These are phyloP conservation scores for Cunninghamia lanceolata DNA, from an alignment of 75 land plant genomes.

Conservation along the genomic window DNA sequence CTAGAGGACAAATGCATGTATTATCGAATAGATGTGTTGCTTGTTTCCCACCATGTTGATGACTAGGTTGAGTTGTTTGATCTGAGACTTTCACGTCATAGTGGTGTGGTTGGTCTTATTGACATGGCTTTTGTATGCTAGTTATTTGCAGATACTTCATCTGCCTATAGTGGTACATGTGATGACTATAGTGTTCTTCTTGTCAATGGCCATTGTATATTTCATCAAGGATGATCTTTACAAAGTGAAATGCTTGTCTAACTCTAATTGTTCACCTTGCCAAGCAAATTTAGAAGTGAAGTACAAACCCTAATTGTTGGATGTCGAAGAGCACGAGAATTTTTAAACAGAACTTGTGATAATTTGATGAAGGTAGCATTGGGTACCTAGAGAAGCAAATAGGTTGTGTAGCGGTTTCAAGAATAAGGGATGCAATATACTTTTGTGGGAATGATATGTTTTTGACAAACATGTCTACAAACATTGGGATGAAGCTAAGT, in stretches of 20 bases:
- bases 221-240: too few species aligned
- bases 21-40: too few species aligned
- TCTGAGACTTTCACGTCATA: constrained; percentile 69
- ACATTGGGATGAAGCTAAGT: constrained; percentile 99
- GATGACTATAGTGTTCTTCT: constrained; percentile 35
- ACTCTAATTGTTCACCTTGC: constrained; percentile 16
- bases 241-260: constrained; percentile 6
- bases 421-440: too few species aligned
- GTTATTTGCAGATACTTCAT: constrained; percentile 30
- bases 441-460: too few species aligned
- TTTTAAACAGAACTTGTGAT: constrained; percentile 42
- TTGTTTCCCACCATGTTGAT: too few species aligned
- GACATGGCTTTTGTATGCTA: constrained; percentile 82
- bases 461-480: too few species aligned
- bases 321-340: constrained; percentile 55
- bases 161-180: background rate
- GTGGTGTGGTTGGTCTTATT: constrained; percentile 86
- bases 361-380: too few species aligned
- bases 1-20: too few species aligned
- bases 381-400: too few species aligned
- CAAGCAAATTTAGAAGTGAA: constrained; percentile 45
- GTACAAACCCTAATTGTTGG: constrained; percentile 52
- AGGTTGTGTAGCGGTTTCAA: too few species aligned
- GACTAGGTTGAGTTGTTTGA: constrained; percentile 79
- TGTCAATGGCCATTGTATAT: too few species aligned